Evolutionary conservation across 495 filamentous ascomycete genomes (phyloP), one percentile per base, ranked within the genome.

Genomic region (Xylaria bambusicola): DNA sequence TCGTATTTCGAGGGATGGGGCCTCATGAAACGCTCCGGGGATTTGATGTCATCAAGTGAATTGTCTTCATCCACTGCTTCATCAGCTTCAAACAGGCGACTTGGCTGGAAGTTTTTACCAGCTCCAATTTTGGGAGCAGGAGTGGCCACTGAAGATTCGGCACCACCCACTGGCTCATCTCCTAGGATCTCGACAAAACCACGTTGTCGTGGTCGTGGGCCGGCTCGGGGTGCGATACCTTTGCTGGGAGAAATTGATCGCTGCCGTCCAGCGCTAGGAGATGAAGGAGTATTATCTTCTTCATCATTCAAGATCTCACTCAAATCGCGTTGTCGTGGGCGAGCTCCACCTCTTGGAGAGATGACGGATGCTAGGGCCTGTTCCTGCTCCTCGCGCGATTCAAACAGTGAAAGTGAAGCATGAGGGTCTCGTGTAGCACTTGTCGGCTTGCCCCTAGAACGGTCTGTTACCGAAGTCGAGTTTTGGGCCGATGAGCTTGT

Each of bases 381-480:
- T 52, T 81, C 77, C 20, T 77, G 71, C 49, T 80, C 79, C 49
- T 89, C 83, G 57, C 82, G 84, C 40, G 86, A 77, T 7, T 79
- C 78, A 68, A 91, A 92, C 21, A 93, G 80, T 8, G 86, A 82
- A 12, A 93, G 84, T 13, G 88, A 89, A 1, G 91, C 85, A 66
- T 96, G 88, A 0, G 92, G 91, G 66, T 86, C 83, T 50, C 82
- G 79, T 45, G 80, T 70, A 56, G 74, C 76, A 61, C 82, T 81
- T 67, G 73, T 76, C 18, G 73, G 80, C 60, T 77, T 71, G 59
- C 75, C 65, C 62, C 79, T 73, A 35, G 77, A 75, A 64, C 73
- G 75, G 35, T 56, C 58, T 29, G 68, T 52, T 21, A 66, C 50
- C 10, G 53, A 26, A 2, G 72, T 35, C 36, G 21, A 48, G 7